Conservation (phyloP, 2,329 filamentous ascomycete species). For the Akanthomyces uredinophilus region DNA sequence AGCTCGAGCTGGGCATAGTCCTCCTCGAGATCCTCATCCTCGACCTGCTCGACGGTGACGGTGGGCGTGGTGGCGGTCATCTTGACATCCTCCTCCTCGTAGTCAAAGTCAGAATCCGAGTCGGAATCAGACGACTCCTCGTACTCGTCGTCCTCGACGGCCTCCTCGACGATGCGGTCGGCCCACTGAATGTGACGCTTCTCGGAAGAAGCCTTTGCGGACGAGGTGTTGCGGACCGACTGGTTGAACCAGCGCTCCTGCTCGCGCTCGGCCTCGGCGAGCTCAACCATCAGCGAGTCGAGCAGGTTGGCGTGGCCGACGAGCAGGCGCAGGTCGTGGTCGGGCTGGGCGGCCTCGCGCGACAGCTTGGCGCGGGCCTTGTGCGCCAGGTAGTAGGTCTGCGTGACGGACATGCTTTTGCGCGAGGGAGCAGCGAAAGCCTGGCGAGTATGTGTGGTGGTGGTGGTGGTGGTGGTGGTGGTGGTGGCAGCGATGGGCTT, state of each 20-base stretch:
- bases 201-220: slow-evolving; percentile 35
- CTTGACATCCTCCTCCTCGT: slow-evolving; percentile 50
- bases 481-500: slow-evolving; percentile 19
- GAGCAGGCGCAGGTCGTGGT: slow-evolving; percentile 91
- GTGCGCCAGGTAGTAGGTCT: slow-evolving; percentile 98
- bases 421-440: slow-evolving; percentile 43
- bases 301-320: slow-evolving; percentile 98
- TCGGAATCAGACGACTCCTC: slow-evolving; percentile 50
- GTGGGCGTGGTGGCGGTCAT: slow-evolving; percentile 47
- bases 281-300: slow-evolving; percentile 86
- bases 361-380: slow-evolving; percentile 95
- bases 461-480: slow-evolving; percentile 23
- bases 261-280: slow-evolving; percentile 89
- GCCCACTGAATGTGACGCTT: slow-evolving; percentile 83
- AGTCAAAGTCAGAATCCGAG: slow-evolving; percentile 39
- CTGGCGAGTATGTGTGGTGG: slow-evolving; percentile 19
- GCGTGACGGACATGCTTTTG: slow-evolving; percentile 94
- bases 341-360: slow-evolving; percentile 78
- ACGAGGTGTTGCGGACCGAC: slow-evolving; percentile 64
- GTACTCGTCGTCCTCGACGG: slow-evolving; percentile 56
- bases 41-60: slow-evolving; percentile 34
- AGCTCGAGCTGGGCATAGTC: slow-evolving; percentile 62
- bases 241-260: slow-evolving; percentile 98
- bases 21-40: slow-evolving; percentile 50
- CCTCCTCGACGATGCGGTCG: slow-evolving; percentile 59